These are phyloP conservation scores for Kregervanrija fluxuum DNA, from an alignment of 805 yeast genomes.

Conservation along the genomic window DNA sequence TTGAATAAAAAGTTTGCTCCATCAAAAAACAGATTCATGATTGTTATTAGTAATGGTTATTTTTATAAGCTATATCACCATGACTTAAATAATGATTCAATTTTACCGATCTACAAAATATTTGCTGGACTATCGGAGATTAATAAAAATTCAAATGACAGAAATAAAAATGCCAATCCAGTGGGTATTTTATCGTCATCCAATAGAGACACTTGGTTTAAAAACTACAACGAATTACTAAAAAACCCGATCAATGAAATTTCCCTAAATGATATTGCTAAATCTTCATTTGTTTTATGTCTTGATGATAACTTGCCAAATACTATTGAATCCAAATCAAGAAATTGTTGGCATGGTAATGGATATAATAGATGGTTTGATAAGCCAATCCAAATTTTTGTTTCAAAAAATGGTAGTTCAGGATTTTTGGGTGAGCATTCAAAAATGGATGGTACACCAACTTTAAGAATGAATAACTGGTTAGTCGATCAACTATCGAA, in stretches of 20 bases:
- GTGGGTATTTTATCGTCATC: constrained; percentile 77
- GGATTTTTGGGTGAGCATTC: constrained; percentile 97
- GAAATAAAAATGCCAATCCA: constrained; percentile 40
- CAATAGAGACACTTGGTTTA: constrained; percentile 78
- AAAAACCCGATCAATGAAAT: constrained; percentile 54
- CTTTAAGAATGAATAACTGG: constrained; percentile 77
- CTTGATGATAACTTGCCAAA: constrained; percentile 68
- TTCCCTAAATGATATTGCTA: constrained; percentile 61
- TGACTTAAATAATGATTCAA: constrained; percentile 31
- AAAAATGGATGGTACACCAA: constrained; percentile 97
- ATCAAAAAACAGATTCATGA: constrained; percentile 54
- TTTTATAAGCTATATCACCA: constrained; percentile 73
- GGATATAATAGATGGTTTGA: constrained; percentile 91
- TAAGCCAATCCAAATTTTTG: constrained; percentile 81
- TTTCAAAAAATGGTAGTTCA: constrained; percentile 75
- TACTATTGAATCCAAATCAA: constrained; percentile 76
- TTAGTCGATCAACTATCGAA: constrained; percentile 53
- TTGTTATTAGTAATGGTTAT: constrained; percentile 68
- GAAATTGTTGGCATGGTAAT: constrained; percentile 91
- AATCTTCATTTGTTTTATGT: constrained; percentile 73
- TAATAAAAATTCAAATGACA: constrained; percentile 27
- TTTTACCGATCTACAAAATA: constrained; percentile 40
- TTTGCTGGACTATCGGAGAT: constrained; percentile 55
- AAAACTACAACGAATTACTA: constrained; percentile 48
- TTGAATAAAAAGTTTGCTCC: constrained; percentile 41